A percentile compares a stretch with the other conserved stretches of the same genome.
phyloP scores from a whole-genome alignment of 108 stramenopile genomes.

The Pseudonitzschia pungens region DNA sequence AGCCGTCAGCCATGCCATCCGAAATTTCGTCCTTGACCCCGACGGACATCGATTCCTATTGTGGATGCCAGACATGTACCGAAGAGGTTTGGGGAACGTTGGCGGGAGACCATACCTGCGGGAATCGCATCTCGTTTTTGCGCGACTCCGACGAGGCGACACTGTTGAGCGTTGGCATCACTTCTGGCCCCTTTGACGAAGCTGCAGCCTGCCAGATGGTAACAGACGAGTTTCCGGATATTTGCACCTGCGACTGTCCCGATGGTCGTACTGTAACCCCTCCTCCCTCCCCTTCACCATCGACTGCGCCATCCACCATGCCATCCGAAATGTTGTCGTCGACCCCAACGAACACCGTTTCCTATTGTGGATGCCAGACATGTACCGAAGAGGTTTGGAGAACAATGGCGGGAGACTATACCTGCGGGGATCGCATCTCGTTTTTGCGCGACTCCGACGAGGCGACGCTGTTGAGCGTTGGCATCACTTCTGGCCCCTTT shows the following conservation, averaged over 20 bases:
- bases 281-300: background rate
- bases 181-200: slow-evolving; percentile 1
- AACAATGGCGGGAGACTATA: background rate
- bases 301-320: background rate
- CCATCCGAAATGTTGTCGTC: background rate
- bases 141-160: background rate
- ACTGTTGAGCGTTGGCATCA: background rate
- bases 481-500: background rate
- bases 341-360: too few relatives aligned
- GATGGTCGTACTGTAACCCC: background rate
- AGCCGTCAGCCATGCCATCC: background rate
- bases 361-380: background rate
- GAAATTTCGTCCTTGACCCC: background rate
- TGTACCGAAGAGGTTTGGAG: background rate
- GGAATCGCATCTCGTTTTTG: slow-evolving; percentile 6
- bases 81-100: slow-evolving; percentile 6
- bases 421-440: background rate
- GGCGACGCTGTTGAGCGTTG: background rate
- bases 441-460: too few relatives aligned
- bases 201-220: background rate
- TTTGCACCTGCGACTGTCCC: background rate
- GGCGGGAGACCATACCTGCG: background rate
- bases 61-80: slow-evolving; percentile 1
- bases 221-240: slow-evolving; percentile 2
- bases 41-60: background rate